A percentile compares a stretch with the other conserved stretches of the same genome.
phyloP scores from a whole-genome alignment of 2,329 filamentous ascomycete genomes.

The Aspergillus luchuensis region DNA sequence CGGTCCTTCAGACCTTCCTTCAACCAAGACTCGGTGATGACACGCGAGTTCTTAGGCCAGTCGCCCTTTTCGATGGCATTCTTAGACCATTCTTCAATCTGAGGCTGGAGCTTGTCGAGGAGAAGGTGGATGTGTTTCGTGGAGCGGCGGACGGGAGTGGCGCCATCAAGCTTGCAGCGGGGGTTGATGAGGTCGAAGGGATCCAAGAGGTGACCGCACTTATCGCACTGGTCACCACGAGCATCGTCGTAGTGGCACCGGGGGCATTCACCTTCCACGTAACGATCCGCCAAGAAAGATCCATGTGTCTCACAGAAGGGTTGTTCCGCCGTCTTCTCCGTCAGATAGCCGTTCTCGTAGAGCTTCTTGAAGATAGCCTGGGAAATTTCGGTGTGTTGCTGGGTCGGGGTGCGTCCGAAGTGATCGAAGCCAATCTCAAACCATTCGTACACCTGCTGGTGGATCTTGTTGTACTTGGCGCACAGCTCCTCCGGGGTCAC shows the following conservation, averaged over 20 bases:
- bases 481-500: slow-evolving; percentile 82
- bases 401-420: slow-evolving; percentile 89
- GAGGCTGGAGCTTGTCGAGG: slow-evolving; percentile 77
- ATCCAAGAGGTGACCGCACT: slow-evolving; percentile 71
- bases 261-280: slow-evolving; percentile 51
- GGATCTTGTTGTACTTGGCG: slow-evolving; percentile 87
- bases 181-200: slow-evolving; percentile 78
- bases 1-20: slow-evolving; percentile 80
- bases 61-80: slow-evolving; percentile 70
- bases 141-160: slow-evolving; percentile 73
- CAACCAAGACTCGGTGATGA: slow-evolving; percentile 51
- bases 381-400: slow-evolving; percentile 86
- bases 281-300: slow-evolving; percentile 78
- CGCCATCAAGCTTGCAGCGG: slow-evolving; percentile 86
- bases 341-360: slow-evolving; percentile 83
- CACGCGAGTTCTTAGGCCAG: slow-evolving; percentile 48
- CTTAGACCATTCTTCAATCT: slow-evolving; percentile 76
- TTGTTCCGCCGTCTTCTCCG: slow-evolving; percentile 84
- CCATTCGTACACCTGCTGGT: slow-evolving; percentile 92
- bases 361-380: slow-evolving; percentile 88
- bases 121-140: slow-evolving; percentile 92
- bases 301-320: slow-evolving; percentile 75
- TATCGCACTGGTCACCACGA: slow-evolving; percentile 73
- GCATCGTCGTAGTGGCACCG: slow-evolving; percentile 66
- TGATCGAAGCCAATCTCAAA: slow-evolving; percentile 94